These are phyloP conservation scores for Pseudofabraea citricarpa DNA, from an alignment of 2,329 filamentous ascomycete species.

Conservation along the genomic window DNA sequence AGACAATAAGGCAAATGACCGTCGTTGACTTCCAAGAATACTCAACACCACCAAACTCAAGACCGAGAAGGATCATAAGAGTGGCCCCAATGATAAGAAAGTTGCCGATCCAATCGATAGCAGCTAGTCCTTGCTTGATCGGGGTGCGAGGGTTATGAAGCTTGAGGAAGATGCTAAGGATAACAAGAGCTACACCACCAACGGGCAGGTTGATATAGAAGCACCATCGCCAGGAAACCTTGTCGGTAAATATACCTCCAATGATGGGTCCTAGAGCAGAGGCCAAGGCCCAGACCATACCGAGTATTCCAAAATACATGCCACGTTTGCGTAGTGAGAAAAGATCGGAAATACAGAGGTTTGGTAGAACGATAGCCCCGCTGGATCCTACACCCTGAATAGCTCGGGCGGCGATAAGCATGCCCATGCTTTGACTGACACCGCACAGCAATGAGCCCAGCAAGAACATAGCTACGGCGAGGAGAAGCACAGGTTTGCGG, in stretches of 20 bases:
- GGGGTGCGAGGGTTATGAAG: conserved; percentile 55
- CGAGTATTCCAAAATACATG: conserved; percentile 1
- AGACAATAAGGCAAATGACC: conserved; percentile 71
- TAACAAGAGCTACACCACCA: conserved; percentile 36
- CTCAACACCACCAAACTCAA: conserved; percentile 72
- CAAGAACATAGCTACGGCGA: conserved; percentile 57
- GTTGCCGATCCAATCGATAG: conserved; percentile 53
- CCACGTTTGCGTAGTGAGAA: conserved; percentile 45
- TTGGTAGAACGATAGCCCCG: conserved; percentile 56
- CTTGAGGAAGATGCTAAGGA: conserved; percentile 56
- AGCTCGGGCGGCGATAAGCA: conserved; percentile 56
- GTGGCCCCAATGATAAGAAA: conserved; percentile 64
- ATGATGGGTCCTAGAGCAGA: conserved; percentile 20
- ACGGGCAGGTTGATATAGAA: conserved; percentile 43
- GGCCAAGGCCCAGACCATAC: conserved; percentile 5
- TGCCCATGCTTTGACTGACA: conserved; percentile 50
- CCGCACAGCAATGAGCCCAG: conserved; percentile 57
- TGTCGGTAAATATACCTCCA: conserved; percentile 24
- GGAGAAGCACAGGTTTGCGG: conserved; percentile 54
- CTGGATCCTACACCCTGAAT: conserved; percentile 60
- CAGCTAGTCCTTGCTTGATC: conserved; percentile 50
- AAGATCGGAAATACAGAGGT: conserved; percentile 55
- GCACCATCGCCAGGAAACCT: conserved; percentile 31
- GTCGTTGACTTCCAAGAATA: conserved; percentile 70
- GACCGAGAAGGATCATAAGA: conserved; percentile 75